A percentile compares a stretch with the other conserved stretches of the same genome.
Evolutionary conservation across 2,329 filamentous ascomycete species (phyloP).

Genomic region (Colletotrichum ledebouriae): DNA sequence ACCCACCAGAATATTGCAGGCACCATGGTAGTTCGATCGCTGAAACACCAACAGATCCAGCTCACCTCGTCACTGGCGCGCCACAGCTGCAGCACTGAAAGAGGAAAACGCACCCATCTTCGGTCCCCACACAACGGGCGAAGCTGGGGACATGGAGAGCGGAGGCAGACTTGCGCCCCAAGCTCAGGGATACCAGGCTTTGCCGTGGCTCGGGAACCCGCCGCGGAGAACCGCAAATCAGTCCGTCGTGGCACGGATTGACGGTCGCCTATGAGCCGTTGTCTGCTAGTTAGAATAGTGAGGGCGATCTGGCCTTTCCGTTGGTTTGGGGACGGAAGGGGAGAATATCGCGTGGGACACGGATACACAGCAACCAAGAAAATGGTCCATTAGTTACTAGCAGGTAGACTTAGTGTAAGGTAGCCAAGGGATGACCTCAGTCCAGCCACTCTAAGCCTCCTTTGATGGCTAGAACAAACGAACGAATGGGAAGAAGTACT

Average conservation of each 20-base stretch:
- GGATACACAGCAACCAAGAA: neutral
- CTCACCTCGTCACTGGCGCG: neutral
- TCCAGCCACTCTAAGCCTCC: neutral
- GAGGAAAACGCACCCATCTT: neutral
- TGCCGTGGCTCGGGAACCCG: neutral
- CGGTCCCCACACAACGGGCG: neutral
- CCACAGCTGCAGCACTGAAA: neutral
- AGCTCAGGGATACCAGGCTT: conserved; percentile 17
- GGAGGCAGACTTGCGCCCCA: conserved; percentile 23
- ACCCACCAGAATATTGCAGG: neutral
- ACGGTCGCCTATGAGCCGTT: neutral
- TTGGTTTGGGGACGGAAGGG: neutral
- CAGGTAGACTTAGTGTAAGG: neutral
- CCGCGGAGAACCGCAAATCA: neutral
- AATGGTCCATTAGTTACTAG: neutral
- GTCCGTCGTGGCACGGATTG: neutral
- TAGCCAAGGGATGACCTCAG: conserved; percentile 28
- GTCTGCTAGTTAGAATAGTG: neutral
- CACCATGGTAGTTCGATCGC: neutral
- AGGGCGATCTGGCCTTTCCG: conserved; percentile 4
- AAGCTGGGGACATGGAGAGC: neutral
- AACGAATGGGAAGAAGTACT: neutral
- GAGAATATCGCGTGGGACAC: neutral
- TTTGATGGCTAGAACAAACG: neutral
- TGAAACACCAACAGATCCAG: conserved; percentile 21